Conservation (phyloP, 345 rosid genomes). For the Chamaenerion angustifolium region DNA sequence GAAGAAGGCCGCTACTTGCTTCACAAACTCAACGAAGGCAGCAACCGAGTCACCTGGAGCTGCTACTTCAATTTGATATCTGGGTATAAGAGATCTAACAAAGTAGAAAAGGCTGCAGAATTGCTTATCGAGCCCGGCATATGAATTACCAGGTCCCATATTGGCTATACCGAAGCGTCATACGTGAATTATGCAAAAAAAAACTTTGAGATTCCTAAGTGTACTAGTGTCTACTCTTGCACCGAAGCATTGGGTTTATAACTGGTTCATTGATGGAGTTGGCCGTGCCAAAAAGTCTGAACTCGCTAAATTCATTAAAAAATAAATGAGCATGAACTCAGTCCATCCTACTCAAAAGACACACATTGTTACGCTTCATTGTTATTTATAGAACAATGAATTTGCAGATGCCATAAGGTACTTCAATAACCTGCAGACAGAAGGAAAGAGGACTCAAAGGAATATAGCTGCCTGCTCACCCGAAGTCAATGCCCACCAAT, state of each 20-base stretch:
- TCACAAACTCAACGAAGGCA: constrained; percentile 20
- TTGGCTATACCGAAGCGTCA: constrained; percentile 35
- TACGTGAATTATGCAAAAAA: constrained; percentile 29
- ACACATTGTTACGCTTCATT: constrained; percentile 35
- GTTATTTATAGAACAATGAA: constrained; percentile 44
- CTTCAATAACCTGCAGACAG: constrained; percentile 23
- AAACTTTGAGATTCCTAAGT: constrained; percentile 28
- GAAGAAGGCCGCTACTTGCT: constrained; percentile 45
- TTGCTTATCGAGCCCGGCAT: constrained; percentile 72
- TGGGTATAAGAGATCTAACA: constrained; percentile 31
- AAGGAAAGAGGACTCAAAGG: constrained; percentile 6
- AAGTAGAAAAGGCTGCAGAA: constrained; percentile 46
- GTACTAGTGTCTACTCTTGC: constrained; percentile 33
- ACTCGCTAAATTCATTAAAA: constrained; percentile 49
- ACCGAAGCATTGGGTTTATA: constrained; percentile 21
- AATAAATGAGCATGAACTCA: constrained; percentile 46
- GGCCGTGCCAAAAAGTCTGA: constrained; percentile 55
- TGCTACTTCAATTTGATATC: constrained; percentile 36
- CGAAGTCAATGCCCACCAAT: no score
- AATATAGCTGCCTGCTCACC: no score
- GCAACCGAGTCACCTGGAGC: constrained; percentile 8
- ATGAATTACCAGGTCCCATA: constrained; percentile 34
- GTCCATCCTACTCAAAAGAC: constrained; percentile 25
- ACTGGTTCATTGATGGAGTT: constrained; percentile 62
- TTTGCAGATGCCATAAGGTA: constrained; percentile 49